Percentiles rank a stretch among this genome's conserved stretches.
Conservation (phyloP, 768 basidiomycete species). For the Lactifluus volemus region DNA sequence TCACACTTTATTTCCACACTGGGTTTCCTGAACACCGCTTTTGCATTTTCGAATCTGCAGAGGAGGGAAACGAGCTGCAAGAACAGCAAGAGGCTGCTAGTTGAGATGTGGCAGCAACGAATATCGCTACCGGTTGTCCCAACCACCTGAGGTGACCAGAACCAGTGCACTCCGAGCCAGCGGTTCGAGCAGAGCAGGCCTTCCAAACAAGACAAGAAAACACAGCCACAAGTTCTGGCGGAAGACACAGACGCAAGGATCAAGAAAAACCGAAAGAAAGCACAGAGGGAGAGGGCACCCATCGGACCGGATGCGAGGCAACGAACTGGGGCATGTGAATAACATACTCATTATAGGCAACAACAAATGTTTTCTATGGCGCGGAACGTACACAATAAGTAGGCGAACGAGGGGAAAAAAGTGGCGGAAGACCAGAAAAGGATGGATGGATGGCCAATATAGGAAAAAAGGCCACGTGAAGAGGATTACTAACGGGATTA, state of each 20-base stretch:
- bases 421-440: too few species aligned
- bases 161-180: neutral
- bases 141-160: neutral
- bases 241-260: neutral
- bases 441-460: too few species aligned
- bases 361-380: too few species aligned
- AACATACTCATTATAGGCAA: too few species aligned
- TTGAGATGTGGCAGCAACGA: neutral
- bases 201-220: neutral
- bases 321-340: too few species aligned
- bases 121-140: neutral
- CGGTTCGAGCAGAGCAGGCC: neutral
- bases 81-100: neutral
- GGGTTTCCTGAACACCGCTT: conserved; percentile 51
- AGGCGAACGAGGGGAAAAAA: too few species aligned
- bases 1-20: conserved; percentile 87
- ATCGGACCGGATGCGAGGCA: too few species aligned
- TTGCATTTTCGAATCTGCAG: conserved; percentile 35
- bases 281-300: neutral
- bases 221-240: neutral
- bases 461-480: too few species aligned
- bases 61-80: neutral
- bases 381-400: too few species aligned
- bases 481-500: too few species aligned
- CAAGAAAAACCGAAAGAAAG: neutral